Percentiles rank a stretch among this genome's conserved stretches.
These are phyloP conservation scores for Exidia glandulosa DNA, from an alignment of 768 basidiomycete genomes.

Conservation along the genomic window DNA sequence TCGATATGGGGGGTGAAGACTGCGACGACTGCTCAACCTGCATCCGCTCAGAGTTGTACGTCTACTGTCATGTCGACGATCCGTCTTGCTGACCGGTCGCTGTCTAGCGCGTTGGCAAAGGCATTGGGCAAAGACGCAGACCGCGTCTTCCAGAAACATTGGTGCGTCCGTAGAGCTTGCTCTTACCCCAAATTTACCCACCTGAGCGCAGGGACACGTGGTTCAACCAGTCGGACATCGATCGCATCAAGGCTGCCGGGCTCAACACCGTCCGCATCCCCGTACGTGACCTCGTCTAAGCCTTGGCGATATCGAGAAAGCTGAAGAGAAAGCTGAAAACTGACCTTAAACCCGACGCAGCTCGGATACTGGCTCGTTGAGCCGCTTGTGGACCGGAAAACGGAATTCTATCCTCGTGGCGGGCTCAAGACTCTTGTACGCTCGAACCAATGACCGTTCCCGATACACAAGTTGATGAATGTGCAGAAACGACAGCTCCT, in stretches of 20 bases:
- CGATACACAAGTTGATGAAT: background rate
- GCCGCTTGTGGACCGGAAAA: constrained; percentile 46
- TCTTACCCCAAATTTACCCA: background rate
- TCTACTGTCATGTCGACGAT: background rate
- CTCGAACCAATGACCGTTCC: background rate
- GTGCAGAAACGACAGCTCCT: constrained; percentile 48
- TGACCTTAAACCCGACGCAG: constrained; percentile 22
- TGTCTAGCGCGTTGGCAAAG: constrained; percentile 42
- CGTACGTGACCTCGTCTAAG: constrained; percentile 26
- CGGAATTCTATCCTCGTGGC: constrained; percentile 59
- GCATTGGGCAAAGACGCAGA: constrained; percentile 52
- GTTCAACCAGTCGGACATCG: constrained; percentile 57
- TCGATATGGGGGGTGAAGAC: constrained; percentile 56
- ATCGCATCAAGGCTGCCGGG: constrained; percentile 38
- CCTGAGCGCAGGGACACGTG: constrained; percentile 41
- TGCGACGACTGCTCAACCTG: constrained; percentile 52
- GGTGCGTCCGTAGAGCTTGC: constrained; percentile 27
- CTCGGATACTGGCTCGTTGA: constrained; percentile 80
- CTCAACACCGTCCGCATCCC: constrained; percentile 74
- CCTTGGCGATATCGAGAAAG: too few species aligned
- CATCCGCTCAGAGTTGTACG: constrained; percentile 59
- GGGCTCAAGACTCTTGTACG: constrained; percentile 55
- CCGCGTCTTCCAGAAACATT: constrained; percentile 47
- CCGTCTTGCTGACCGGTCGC: background rate
- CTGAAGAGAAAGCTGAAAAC: too few species aligned